Evolutionary conservation across 345 rosid genomes (phyloP).

Genomic region (Brassica incana): DNA sequence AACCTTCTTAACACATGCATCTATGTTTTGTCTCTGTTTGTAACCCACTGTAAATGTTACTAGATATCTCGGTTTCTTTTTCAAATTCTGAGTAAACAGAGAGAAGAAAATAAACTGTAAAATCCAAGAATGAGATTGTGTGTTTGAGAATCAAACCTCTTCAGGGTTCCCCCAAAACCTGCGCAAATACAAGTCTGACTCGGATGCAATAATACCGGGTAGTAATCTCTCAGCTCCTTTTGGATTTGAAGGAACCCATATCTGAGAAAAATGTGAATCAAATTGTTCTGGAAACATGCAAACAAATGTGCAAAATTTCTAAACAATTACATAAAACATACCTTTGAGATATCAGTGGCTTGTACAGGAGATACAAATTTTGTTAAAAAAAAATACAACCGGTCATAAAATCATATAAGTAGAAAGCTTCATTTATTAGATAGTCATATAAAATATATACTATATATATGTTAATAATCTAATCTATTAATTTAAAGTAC

Average conservation of each 20-base stretch:
- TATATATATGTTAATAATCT: no score
- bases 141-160: constrained; percentile 55
- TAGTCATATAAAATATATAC: no score
- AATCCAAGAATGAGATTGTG: background rate
- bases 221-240: constrained; percentile 86
- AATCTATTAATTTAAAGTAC: no score
- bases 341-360: constrained; percentile 49
- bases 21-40: no score
- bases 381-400: no score
- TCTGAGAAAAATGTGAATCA: constrained; percentile 43
- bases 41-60: no score
- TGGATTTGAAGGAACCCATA: constrained; percentile 83
- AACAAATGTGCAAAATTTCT: background rate
- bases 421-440: no score
- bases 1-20: no score
- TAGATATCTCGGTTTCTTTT: constrained; percentile 54
- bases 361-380: background rate
- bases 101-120: background rate
- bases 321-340: constrained; percentile 24
- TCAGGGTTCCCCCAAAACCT: constrained; percentile 88
- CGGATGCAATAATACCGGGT: constrained; percentile 71
- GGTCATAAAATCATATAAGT: no score
- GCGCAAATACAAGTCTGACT: constrained; percentile 74
- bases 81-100: constrained; percentile 56
- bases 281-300: constrained; percentile 9